A percentile compares a stretch with the other conserved stretches of the same genome.
Conservation (phyloP, 257 asterid species). For the Salvia splendens region DNA sequence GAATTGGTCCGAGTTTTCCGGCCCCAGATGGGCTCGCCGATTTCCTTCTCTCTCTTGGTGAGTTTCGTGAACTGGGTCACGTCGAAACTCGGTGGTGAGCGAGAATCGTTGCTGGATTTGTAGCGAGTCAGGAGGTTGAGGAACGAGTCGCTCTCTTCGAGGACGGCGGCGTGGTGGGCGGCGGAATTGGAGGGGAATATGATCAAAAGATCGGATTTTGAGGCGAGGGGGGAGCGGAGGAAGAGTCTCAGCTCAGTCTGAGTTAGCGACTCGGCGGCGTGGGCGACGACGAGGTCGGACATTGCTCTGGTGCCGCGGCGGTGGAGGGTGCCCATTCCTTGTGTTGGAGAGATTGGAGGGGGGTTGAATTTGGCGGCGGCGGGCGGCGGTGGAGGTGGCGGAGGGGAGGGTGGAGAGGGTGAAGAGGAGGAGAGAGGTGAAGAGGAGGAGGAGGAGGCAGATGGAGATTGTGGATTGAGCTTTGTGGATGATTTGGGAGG, state of each 20-base stretch:
- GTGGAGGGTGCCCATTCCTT: constrained; percentile 81
- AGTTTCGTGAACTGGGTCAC: constrained; percentile 52
- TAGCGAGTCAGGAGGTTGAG: constrained; percentile 48
- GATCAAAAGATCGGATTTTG: constrained; percentile 67
- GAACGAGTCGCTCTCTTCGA: constrained; percentile 56
- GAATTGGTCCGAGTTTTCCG: constrained; percentile 42
- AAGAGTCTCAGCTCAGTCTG: constrained; percentile 54
- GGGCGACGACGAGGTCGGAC: constrained; percentile 78
- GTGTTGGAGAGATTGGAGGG: constrained; percentile 43
- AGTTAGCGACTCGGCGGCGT: constrained; percentile 50
- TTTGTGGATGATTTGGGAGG: constrained; percentile 41
- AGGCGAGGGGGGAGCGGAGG: constrained; percentile 49
- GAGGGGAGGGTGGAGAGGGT: constrained; percentile 57
- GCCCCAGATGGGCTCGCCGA: constrained; percentile 88
- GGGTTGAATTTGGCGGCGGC: constrained; percentile 35
- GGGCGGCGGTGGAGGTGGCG: constrained; percentile 22
- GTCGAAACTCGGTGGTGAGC: constrained; percentile 38
- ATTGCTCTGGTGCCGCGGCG: constrained; percentile 75
- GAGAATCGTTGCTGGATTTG: constrained; percentile 26
- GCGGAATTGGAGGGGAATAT: constrained; percentile 43
- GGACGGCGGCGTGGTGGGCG: constrained; percentile 38
- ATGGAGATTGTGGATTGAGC: constrained; percentile 58
- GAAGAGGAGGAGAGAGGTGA: constrained; percentile 52
- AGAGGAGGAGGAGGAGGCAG: constrained; percentile 54
- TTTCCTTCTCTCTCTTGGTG: constrained; percentile 49